Base-by-base conservation (phyloP, 2,329 filamentous ascomycete genomes). In the Chrysoporthe deuterocubensis region DNA sequence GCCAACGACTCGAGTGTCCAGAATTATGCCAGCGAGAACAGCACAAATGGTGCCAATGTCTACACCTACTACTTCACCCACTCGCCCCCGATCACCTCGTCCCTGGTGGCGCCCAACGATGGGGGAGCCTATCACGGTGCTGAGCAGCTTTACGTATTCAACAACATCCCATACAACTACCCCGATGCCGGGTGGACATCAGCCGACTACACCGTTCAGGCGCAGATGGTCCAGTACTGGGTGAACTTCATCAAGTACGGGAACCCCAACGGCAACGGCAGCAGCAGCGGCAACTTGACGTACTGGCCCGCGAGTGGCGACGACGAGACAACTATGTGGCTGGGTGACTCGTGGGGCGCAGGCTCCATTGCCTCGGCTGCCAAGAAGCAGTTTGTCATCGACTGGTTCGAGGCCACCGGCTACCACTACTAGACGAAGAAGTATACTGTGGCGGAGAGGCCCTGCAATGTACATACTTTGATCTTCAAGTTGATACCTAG, bases 241-340 rank as follows among this genome's bases (percentile, higher is more conserved):
- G 60, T 62, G 6, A 62, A 52, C 14, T 62, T 62, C n/a, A 62
- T 62, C 60, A 62, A 40, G 18, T 52, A 52, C 5, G 32, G 44
- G 2, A 50, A 62, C 14, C 60, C 60, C 3, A 52, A 52, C 44
- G 46, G 60, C 7, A 16, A 62, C 16, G 60, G 32, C 32, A 40
- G 7, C 60, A 62, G 32, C 46, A 52, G 32, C n/a, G 46, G 46
- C 2, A 62, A 52, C 46, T 14, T 50, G 60, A 52, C 32, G 43
- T 62, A 62, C 5, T 50, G 60, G 60, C 60, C 60, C 3, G 60
- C 18, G 60, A 52, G 60, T 40, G 60, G 46, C 44, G 8, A 52
- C 6, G 60, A 62, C 9, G 46, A 37, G 16, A 52, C 60, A 7
- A 52, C 60, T 9, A 52, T 62, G 60, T 62, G 44, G 44, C 44